Percentiles rank a stretch among this genome's conserved stretches.
Evolutionary conservation across 208 protist species (phyloP).

Genomic region (Novymonas esmeraldas): DNA sequence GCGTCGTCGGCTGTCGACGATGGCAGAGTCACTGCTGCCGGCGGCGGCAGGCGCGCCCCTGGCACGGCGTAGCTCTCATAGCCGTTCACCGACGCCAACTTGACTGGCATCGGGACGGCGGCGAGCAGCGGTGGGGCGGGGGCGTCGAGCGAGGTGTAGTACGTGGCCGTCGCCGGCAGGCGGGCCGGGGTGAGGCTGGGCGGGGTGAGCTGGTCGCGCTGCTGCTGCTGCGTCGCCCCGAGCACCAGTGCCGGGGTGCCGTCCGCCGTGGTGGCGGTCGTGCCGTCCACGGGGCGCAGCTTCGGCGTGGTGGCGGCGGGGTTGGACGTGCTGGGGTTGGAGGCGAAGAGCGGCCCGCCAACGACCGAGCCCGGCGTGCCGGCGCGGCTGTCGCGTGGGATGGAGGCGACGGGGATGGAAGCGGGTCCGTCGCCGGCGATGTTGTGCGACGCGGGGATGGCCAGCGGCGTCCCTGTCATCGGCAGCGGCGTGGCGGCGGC

Average conservation of each 20-base stretch:
- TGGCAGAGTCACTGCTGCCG: too few relatives aligned
- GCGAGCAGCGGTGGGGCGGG: constrained; percentile 27
- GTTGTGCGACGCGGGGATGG: constrained; percentile 32
- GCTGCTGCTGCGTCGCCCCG: constrained; percentile 12
- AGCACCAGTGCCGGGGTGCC: constrained; percentile 6
- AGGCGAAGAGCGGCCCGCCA: constrained; percentile 6
- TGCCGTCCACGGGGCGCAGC: constrained; percentile 21
- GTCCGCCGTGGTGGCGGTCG: constrained; percentile 9
- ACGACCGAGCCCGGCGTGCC: constrained; percentile 2
- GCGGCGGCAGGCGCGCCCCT: constrained; percentile 8
- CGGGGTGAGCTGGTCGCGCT: constrained; percentile 24
- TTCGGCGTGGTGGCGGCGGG: constrained; percentile 22
- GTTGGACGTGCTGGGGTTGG: constrained; percentile 27
- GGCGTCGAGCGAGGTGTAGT: constrained; percentile 24
- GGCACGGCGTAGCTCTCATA: constrained; percentile 38
- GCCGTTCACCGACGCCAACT: constrained; percentile 14
- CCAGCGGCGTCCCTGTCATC: constrained; percentile 11
- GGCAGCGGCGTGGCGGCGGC: constrained; percentile 11
- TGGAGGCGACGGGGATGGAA: constrained; percentile 17
- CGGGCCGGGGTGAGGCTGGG: constrained; percentile 27
- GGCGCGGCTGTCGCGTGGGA: constrained; percentile 15
- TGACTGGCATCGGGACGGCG: constrained; percentile 23
- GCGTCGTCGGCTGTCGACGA: constrained; percentile 9
- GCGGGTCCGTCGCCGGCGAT: constrained; percentile 23
- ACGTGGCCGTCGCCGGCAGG: constrained; percentile 15